Conservation (phyloP, 176 grass and related monocot species). For the Oryza meyeriana region DNA sequence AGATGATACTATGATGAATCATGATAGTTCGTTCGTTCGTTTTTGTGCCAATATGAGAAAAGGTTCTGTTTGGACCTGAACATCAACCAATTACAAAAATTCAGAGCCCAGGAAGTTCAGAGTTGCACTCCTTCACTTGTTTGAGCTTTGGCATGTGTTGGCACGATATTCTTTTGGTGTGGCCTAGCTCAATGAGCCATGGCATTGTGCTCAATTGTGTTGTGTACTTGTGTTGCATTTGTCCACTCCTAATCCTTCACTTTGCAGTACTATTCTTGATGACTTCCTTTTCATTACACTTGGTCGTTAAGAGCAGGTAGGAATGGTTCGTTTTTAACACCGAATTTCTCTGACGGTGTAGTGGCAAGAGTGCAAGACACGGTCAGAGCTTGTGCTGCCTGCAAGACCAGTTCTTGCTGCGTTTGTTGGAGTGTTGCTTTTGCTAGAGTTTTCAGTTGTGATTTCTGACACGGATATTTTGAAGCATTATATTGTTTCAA, state of each 20-base stretch:
- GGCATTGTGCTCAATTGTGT: background rate
- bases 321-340: background rate
- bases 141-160: background rate
- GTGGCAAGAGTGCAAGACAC: background rate
- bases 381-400: background rate
- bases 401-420: background rate
- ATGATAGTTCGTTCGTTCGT: conserved; percentile 43
- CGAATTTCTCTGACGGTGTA: background rate
- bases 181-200: background rate
- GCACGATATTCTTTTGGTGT: background rate
- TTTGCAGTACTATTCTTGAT: background rate
- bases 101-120: background rate
- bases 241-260: background rate
- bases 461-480: background rate
- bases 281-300: background rate
- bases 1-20: background rate
- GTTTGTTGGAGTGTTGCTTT: background rate
- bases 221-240: background rate
- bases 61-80: conserved; percentile 29
- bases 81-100: conserved; percentile 24
- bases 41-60: conserved; percentile 5
- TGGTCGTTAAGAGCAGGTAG: background rate
- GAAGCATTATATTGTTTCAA: background rate
- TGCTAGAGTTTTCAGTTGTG: background rate
- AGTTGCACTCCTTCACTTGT: background rate